Evolutionary conservation across 306 rosid genomes (phyloP), one percentile per base, ranked within the genome.

Genomic region (Ormosia semicastrata): DNA sequence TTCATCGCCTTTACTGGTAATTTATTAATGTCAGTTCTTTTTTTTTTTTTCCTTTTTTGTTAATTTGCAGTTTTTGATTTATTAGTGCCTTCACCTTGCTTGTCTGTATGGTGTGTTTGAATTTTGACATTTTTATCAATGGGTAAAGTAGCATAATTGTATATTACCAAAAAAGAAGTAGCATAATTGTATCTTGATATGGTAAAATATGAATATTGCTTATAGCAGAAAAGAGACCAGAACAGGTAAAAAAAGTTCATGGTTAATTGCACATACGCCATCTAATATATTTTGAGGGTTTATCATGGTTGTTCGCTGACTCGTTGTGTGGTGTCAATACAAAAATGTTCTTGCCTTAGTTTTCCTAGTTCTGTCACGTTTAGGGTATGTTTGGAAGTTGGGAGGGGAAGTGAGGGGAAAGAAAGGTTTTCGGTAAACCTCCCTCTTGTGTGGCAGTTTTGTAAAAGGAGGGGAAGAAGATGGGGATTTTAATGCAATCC

Each of bases 1-100:
- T 88, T 95, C 77, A 75, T 95, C 71, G 97, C 98, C n/a, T 95
- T 95, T 75, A 93, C 98, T 4, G 98, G 98, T 94, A 24, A 0
- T 39, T 56, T 33, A 6, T 60, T 75, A 2, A 7, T 66, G 73
- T 66, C 6, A 24, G 66, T n/a, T 60, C 11, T 1, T 8, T 15
- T 53, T 60, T 1, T 4, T 36, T 13, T 15, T 1, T 8, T 15
- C 46, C 53, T 1, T 4, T 36, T 15, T 43, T 3, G 0, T 4
- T n/a, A 1, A 14, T 12, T 65, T 81, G 12, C 69, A 17, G 3
- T 39, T 30, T 11, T 84, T 75, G 5, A 6, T 53, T 29, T 29
- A 5, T 63, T 54, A 5, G 9, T 7, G 7, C 3, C 9, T 29
- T 37, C 14, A 3, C 15, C 39, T 2, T 56, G 41, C 34, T 44